Evolutionary conservation across 2,329 filamentous ascomycete genomes (phyloP).

Genomic region (Pyricularia sp.): DNA sequence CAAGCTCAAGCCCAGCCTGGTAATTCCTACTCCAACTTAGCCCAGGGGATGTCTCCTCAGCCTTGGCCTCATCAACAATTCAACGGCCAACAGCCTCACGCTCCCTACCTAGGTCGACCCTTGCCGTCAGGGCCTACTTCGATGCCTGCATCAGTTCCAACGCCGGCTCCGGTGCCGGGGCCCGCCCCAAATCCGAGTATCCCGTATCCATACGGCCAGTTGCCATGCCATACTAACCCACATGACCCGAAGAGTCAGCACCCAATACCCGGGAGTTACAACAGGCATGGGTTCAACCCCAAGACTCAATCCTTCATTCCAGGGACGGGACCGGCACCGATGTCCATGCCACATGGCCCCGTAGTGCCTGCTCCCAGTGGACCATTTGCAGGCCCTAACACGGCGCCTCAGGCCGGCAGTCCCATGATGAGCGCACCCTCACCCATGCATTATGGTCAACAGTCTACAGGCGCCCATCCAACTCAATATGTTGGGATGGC

Average conservation of each 20-base stretch:
- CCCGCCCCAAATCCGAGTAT: constrained; percentile 16
- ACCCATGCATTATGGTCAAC: constrained; percentile 36
- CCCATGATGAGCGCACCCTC: constrained; percentile 22
- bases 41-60: constrained; percentile 15
- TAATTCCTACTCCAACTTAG: constrained; percentile 8
- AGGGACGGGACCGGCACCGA: constrained; percentile 33
- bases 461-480: constrained; percentile 36
- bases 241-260: constrained; percentile 65
- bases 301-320: constrained; percentile 90
- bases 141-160: constrained; percentile 3
- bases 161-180: constrained; percentile 6
- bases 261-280: constrained; percentile 53
- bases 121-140: constrained; percentile 9
- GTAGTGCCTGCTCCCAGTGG: constrained; percentile 18
- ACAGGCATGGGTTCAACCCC: constrained; percentile 79
- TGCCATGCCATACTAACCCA: constrained; percentile 56
- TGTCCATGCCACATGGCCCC: constrained; percentile 25
- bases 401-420: background rate
- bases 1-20: background rate
- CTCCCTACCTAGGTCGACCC: constrained; percentile 13
- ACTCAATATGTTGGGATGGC: constrained; percentile 28
- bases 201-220: constrained; percentile 67
- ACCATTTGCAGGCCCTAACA: constrained; percentile 30
- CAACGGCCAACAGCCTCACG: constrained; percentile 14
- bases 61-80: constrained; percentile 16